These are phyloP conservation scores for Stephania cephalantha DNA, from an alignment of 164 flowering plant species.

Conservation along the genomic window DNA sequence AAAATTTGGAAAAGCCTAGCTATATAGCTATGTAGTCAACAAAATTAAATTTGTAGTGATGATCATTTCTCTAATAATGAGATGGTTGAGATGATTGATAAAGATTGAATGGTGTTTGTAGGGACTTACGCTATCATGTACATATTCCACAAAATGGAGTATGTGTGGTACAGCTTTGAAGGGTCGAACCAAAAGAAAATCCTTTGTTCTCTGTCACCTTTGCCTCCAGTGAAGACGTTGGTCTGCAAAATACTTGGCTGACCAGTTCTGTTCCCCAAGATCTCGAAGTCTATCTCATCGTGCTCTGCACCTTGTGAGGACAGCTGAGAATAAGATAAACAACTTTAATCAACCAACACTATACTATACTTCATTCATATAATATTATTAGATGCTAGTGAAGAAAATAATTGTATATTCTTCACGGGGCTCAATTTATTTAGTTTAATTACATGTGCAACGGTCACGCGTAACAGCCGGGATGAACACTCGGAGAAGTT, in stretches of 20 bases:
- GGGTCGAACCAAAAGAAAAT: slow-evolving; percentile 80
- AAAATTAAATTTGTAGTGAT: too few relatives aligned
- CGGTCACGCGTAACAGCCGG: too few relatives aligned
- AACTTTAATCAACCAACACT: too few relatives aligned
- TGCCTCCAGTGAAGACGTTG: slow-evolving; percentile 68
- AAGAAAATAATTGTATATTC: too few relatives aligned
- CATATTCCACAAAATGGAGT: slow-evolving; percentile 59
- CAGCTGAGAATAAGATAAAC: slow-evolving; percentile 25
- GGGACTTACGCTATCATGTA: slow-evolving; percentile 42
- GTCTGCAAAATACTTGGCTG: slow-evolving; percentile 75
- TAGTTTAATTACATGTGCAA: too few relatives aligned
- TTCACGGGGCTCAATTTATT: too few relatives aligned
- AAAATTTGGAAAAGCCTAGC: too few relatives aligned
- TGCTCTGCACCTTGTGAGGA: slow-evolving; percentile 58
- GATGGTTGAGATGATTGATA: not conserved
- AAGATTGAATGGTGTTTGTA: not conserved
- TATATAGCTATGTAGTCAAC: too few relatives aligned
- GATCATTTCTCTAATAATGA: too few relatives aligned
- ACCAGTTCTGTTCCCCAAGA: slow-evolving; percentile 72
- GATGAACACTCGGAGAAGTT: too few relatives aligned
- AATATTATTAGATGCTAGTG: too few relatives aligned
- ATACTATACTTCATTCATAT: too few relatives aligned
- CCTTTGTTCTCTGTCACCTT: slow-evolving; percentile 67
- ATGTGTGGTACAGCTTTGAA: slow-evolving; percentile 39
- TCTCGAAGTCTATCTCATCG: slow-evolving; percentile 80